Evolutionary conservation across 176 grass and related monocot species (phyloP).

Genomic region (Carex pumila): DNA sequence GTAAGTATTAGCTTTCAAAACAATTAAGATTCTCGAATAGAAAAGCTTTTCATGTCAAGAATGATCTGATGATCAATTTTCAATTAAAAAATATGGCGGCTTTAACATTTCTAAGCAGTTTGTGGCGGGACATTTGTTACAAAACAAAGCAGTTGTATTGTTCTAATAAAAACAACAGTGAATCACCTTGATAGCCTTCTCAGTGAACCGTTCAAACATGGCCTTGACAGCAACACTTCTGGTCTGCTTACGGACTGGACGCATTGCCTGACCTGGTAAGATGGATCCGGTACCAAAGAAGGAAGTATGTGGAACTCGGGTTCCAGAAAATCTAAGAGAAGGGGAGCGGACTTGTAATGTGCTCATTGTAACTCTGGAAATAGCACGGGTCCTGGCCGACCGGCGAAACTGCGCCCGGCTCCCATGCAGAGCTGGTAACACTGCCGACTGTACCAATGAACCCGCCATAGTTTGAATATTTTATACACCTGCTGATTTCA

Average conservation of each 20-base stretch:
- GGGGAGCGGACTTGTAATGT: conserved; percentile 31
- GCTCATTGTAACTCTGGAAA: conserved; percentile 34
- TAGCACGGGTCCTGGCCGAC: conserved; percentile 18
- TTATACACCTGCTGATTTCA: not conserved
- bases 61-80: not conserved
- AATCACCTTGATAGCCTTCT: conserved; percentile 96
- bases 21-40: not conserved
- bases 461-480: conserved; percentile 48
- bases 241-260: conserved; percentile 17
- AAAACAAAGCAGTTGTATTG: not conserved
- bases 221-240: conserved; percentile 53
- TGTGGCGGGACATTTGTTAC: not conserved
- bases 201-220: conserved; percentile 87
- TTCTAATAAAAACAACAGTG: not conserved
- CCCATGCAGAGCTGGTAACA: conserved; percentile 39
- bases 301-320: conserved; percentile 40
- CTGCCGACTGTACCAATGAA: conserved; percentile 62
- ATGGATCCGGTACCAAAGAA: conserved; percentile 47
- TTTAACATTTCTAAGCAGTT: not conserved
- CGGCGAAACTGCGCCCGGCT: conserved; percentile 18
- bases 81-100: not conserved
- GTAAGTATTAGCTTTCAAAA: not conserved
- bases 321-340: conserved; percentile 60
- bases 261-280: conserved; percentile 42
- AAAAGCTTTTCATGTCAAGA: not conserved